Evolutionary conservation across 2,329 filamentous ascomycete species (phyloP).

Genomic region (Arthrinium phaeospermum): DNA sequence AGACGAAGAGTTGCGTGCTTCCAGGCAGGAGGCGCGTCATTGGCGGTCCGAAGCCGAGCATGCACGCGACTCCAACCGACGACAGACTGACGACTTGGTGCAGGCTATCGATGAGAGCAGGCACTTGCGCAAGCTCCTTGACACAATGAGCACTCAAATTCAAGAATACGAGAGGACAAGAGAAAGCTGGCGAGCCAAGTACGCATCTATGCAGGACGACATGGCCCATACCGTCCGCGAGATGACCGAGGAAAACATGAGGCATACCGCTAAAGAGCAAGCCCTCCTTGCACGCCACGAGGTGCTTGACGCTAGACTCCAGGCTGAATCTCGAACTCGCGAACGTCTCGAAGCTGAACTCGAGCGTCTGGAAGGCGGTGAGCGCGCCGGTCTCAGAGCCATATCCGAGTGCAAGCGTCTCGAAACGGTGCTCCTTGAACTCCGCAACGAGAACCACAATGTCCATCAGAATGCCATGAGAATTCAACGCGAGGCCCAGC

Average conservation of each 20-base stretch:
- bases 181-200: constrained; percentile 82
- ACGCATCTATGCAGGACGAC: constrained; percentile 84
- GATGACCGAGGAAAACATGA: constrained; percentile 81
- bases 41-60: constrained; percentile 68
- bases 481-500: constrained; percentile 82
- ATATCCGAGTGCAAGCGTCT: constrained; percentile 67
- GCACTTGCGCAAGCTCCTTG: constrained; percentile 75
- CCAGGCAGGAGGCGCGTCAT: constrained; percentile 62
- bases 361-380: constrained; percentile 67
- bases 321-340: constrained; percentile 73
- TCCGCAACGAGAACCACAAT: constrained; percentile 72
- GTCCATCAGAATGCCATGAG: constrained; percentile 72
- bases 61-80: constrained; percentile 56
- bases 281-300: constrained; percentile 80
- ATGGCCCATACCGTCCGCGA: constrained; percentile 81
- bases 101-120: constrained; percentile 67
- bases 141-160: constrained; percentile 76
- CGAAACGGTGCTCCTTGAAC: constrained; percentile 58
- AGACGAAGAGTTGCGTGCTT: constrained; percentile 61
- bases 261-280: constrained; percentile 79
- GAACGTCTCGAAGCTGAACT: constrained; percentile 72
- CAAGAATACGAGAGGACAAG: constrained; percentile 86
- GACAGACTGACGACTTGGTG: constrained; percentile 54
- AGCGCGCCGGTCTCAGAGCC: constrained; percentile 69
- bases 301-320: constrained; percentile 77